These are phyloP conservation scores for Calonectria henricotiae DNA, from an alignment of 2,329 filamentous ascomycete species.

Conservation along the genomic window DNA sequence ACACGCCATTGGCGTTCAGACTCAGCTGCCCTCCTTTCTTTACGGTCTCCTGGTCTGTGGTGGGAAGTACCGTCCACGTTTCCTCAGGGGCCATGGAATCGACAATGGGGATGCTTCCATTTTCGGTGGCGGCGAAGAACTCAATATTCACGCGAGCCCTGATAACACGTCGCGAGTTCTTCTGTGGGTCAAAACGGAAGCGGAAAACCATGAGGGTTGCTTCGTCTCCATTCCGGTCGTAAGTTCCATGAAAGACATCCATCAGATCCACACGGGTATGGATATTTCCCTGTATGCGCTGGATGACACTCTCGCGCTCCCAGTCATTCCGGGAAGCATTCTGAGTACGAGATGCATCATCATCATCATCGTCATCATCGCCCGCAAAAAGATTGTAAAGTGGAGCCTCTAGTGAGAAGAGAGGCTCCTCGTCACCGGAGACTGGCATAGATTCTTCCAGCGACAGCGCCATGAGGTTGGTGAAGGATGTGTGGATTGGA, in stretches of 20 bases:
- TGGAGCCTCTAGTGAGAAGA: conserved; percentile 1
- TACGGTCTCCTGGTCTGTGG: conserved; percentile 23
- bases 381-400: neutral
- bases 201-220: conserved; percentile 35
- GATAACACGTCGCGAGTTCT: conserved; percentile 26
- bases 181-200: conserved; percentile 33
- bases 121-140: neutral
- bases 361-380: neutral
- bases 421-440: conserved; percentile 4
- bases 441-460: neutral
- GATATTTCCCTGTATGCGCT: conserved; percentile 29
- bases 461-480: neutral
- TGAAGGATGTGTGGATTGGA: neutral
- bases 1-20: conserved; percentile 7
- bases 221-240: conserved; percentile 27
- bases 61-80: conserved; percentile 32
- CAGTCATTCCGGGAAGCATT: conserved; percentile 31
- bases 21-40: conserved; percentile 12
- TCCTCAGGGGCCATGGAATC: conserved; percentile 37
- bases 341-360: conserved; percentile 19
- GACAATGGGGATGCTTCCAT: conserved; percentile 18
- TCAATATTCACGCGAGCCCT: conserved; percentile 29
- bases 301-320: conserved; percentile 36
- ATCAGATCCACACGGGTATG: conserved; percentile 36
- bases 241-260: conserved; percentile 31